These are phyloP conservation scores for Pyrenophora seminiperda DNA, from an alignment of 2,329 filamentous ascomycete genomes.

Conservation along the genomic window DNA sequence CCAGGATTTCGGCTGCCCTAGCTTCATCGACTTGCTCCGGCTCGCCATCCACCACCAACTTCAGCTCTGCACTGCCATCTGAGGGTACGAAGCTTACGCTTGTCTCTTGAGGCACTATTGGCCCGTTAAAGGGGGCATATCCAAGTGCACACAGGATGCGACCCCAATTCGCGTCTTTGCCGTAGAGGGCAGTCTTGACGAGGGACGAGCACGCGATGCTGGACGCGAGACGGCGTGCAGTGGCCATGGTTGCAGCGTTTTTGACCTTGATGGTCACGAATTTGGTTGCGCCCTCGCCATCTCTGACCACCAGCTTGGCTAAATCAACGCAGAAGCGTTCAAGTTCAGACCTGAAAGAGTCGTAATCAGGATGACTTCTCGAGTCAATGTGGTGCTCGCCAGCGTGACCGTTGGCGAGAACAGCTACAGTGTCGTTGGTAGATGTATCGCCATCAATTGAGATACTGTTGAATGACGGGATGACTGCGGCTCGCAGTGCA, in stretches of 20 bases:
- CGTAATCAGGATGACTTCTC: constrained; percentile 65
- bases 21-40: constrained; percentile 78
- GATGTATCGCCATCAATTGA: constrained; percentile 96
- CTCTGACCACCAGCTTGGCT: constrained; percentile 89
- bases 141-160: constrained; percentile 94
- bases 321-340: constrained; percentile 83
- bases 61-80: constrained; percentile 77
- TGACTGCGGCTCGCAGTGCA: constrained; percentile 74
- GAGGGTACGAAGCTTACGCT: constrained; percentile 79
- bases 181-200: constrained; percentile 96
- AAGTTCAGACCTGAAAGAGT: no score
- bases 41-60: constrained; percentile 77
- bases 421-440: constrained; percentile 93
- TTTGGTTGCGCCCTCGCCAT: constrained; percentile 97
- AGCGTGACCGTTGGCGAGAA: constrained; percentile 94
- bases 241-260: constrained; percentile 70
- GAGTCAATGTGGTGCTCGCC: constrained; percentile 69
- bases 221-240: constrained; percentile 79
- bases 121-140: constrained; percentile 70
- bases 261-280: constrained; percentile 91
- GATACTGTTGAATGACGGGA: constrained; percentile 93
- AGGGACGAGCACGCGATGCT: constrained; percentile 90
- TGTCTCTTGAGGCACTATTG: constrained; percentile 71
- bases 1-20: constrained; percentile 76
- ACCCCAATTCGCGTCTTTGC: constrained; percentile 98